phyloP scores from a whole-genome alignment of 1,284 basidiomycete species.

The Malassezia brasiliensis region DNA sequence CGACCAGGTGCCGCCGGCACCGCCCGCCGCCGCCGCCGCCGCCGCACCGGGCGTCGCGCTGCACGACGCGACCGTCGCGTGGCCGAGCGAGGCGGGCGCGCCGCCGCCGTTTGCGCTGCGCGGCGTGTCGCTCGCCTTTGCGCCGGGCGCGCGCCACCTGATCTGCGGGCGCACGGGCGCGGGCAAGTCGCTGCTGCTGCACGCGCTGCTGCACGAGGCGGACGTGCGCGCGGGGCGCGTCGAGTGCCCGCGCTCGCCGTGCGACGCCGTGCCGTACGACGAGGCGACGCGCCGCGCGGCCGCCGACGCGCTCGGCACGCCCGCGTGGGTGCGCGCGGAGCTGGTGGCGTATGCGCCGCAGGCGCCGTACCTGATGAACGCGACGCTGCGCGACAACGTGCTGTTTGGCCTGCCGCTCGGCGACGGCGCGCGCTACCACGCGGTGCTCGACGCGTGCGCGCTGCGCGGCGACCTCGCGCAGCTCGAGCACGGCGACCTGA shows the following conservation, averaged over 20 bases:
- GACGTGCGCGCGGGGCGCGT: conserved; percentile 25
- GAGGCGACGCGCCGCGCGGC: not conserved
- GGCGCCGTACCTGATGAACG: conserved; percentile 29
- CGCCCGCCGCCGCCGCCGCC: not conserved
- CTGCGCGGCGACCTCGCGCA: conserved; percentile 27
- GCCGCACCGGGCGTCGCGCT: not conserved
- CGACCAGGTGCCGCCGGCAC: conserved; percentile 60
- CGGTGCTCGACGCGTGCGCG: conserved; percentile 28
- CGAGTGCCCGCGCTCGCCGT: conserved; percentile 16
- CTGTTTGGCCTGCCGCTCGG: conserved; percentile 29
- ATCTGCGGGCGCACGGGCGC: conserved; percentile 37
- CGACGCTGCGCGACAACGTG: conserved; percentile 35
- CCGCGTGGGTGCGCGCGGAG: conserved; percentile 12
- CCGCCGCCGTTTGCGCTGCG: conserved; percentile 23
- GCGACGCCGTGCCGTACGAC: conserved; percentile 1
- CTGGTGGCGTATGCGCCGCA: conserved; percentile 34
- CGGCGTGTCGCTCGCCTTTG: conserved; percentile 25
- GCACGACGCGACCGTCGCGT: not conserved
- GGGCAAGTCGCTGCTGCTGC: conserved; percentile 40
- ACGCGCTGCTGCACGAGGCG: conserved; percentile 35
- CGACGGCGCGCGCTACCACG: conserved; percentile 24
- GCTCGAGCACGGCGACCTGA: conserved; percentile 34
- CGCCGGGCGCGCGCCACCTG: conserved; percentile 22
- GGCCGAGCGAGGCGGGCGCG: not conserved
- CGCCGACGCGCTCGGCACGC: conserved; percentile 5